A percentile compares a stretch with the other conserved stretches of the same genome.
phyloP scores from a whole-genome alignment of 148 eudicot species.

The Cornus florida region DNA sequence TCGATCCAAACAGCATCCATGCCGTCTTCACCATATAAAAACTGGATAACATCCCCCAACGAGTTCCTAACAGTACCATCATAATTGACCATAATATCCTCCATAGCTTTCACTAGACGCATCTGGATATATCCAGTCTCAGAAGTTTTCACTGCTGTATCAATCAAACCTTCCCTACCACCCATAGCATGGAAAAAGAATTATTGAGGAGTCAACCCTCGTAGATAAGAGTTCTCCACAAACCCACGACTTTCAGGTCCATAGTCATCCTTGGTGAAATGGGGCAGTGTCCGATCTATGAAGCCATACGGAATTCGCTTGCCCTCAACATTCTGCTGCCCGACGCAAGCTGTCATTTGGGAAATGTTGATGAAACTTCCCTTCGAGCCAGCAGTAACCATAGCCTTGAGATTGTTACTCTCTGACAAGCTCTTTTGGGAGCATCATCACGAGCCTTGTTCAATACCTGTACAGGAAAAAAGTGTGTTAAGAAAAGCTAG shows the following conservation, averaged over 20 bases:
- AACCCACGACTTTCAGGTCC: constrained; percentile 99
- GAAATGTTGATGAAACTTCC: constrained; percentile 99
- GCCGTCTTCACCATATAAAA: constrained; percentile 98
- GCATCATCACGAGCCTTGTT: constrained; percentile 99
- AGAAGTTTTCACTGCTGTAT: constrained; percentile 98
- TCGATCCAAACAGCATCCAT: constrained; percentile 99
- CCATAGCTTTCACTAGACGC: constrained; percentile 98
- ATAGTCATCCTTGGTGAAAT: constrained; percentile 94
- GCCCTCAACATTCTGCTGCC: constrained; percentile 99
- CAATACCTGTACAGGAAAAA: constrained; percentile 57
- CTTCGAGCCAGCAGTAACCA: constrained; percentile 99
- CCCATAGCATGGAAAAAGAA: constrained; percentile 99
- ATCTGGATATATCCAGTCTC: constrained; percentile 99
- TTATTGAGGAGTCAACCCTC: constrained; percentile 97
- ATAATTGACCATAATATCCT: constrained; percentile 99
- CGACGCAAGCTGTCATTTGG: constrained; percentile 99
- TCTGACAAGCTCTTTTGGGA: constrained; percentile 86
- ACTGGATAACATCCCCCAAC: constrained; percentile 96
- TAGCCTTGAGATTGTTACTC: constrained; percentile 97
- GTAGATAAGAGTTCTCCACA: constrained; percentile 94
- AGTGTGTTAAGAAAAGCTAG: constrained; percentile 1
- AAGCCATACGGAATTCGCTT: constrained; percentile 97
- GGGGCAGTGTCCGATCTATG: constrained; percentile 89
- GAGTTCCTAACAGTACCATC: constrained; percentile 98
- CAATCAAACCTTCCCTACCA: constrained; percentile 98